phyloP scores from a whole-genome alignment of 75 land plant genomes.

The Pinus tabuliformis region DNA sequence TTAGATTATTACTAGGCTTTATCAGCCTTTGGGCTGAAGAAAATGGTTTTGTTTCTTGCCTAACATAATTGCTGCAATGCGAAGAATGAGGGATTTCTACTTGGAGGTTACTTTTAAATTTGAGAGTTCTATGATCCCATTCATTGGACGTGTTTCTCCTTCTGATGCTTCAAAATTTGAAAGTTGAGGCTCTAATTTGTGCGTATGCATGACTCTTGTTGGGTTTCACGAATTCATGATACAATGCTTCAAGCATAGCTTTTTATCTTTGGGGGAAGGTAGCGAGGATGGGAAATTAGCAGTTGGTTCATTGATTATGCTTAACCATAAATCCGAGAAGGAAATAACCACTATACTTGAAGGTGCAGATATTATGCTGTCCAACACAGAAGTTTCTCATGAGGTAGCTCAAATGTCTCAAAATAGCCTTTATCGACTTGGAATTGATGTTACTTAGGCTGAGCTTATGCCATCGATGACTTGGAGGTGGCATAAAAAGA shows the following conservation, averaged over 20 bases:
- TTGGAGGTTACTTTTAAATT: conserved; percentile 45
- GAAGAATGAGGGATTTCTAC: conserved; percentile 38
- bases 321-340: conserved; percentile 19
- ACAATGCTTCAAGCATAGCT: conserved; percentile 23
- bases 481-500: conserved; percentile 20
- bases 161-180: conserved; percentile 40
- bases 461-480: conserved; percentile 21
- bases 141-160: conserved; percentile 32
- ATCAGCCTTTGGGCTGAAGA: conserved; percentile 35
- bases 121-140: conserved; percentile 51
- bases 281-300: conserved; percentile 19
- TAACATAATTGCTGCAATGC: conserved; percentile 22
- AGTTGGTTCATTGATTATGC: conserved; percentile 3
- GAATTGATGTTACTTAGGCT: conserved; percentile 22
- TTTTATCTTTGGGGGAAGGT: conserved; percentile 23
- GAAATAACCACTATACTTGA: conserved; percentile 23
- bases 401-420: conserved; percentile 20
- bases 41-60: conserved; percentile 34
- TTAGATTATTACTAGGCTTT: conserved; percentile 41
- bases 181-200: conserved; percentile 31
- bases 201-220: conserved; percentile 41
- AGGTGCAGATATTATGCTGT: conserved; percentile 15
- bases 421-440: conserved; percentile 14
- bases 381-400: conserved; percentile 25
- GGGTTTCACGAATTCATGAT: conserved; percentile 30